These are phyloP conservation scores for Aspergillus saccharolyticus DNA, from an alignment of 495 filamentous ascomycete genomes.

Conservation along the genomic window DNA sequence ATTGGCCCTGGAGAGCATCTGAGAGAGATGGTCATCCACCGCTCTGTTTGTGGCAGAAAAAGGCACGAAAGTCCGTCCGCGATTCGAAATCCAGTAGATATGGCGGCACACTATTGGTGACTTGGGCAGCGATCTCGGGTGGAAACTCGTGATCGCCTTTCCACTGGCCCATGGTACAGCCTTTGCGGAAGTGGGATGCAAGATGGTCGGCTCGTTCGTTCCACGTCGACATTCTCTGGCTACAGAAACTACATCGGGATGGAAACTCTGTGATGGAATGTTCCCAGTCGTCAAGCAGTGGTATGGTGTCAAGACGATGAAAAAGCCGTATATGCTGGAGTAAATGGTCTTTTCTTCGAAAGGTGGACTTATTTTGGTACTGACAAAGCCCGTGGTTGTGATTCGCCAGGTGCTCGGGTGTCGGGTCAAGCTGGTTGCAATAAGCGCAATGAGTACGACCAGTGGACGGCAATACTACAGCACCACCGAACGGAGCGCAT, in stretches of 20 bases:
- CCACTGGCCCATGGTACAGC: constrained; percentile 62
- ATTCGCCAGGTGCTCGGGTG: constrained; percentile 23
- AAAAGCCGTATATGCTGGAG: constrained; percentile 69
- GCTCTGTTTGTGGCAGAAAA: constrained; percentile 20
- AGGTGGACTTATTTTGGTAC: constrained; percentile 59
- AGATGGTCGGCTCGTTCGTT: constrained; percentile 56
- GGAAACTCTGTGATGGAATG: too few species aligned
- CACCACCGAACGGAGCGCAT: constrained; percentile 56
- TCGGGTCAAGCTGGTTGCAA: constrained; percentile 17
- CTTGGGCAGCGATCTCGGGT: constrained; percentile 52
- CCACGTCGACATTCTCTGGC: constrained; percentile 54
- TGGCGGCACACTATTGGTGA: constrained; percentile 59
- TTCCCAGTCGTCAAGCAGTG: too few species aligned
- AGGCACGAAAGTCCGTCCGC: constrained; percentile 18
- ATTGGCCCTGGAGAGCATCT: constrained; percentile 21
- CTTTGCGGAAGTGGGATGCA: constrained; percentile 58
- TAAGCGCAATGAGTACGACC: constrained; percentile 11
- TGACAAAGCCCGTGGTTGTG: constrained; percentile 62
- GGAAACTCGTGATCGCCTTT: constrained; percentile 67
- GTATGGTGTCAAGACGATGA: constrained; percentile 42
- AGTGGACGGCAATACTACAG: neutral
- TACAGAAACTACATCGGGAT: constrained; percentile 65
- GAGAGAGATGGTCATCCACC: constrained; percentile 16
- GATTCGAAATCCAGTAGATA: constrained; percentile 33
- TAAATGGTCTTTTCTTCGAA: constrained; percentile 77